Evolutionary conservation across 192 early-diverging fungal species (phyloP), one percentile per base, ranked within the genome.

Genomic region (Lunasporangiospora selenospora): DNA sequence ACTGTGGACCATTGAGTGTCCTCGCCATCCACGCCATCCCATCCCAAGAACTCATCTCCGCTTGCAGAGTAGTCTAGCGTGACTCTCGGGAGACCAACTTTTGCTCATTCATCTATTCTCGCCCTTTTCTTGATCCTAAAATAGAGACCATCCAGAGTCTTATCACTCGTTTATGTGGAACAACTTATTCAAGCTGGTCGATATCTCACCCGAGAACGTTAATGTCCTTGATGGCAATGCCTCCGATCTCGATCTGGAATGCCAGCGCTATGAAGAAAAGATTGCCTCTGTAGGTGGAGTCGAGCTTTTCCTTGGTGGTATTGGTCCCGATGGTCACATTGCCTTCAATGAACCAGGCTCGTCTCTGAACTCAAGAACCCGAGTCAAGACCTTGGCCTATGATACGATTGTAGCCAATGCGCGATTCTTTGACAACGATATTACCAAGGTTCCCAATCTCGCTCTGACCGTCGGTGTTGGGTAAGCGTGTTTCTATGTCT

Each of bases 121-220:
- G 26, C 30, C 31, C 26, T 11, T 21, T 30, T 21, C 13, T 62
- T 13, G 13, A 8, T 38, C 4, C n/a, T n/a, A n/a, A n/a, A n/a
- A n/a, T 29, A 85, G 86, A 64, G 87, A 93, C 47, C 93, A 95
- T 66, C 90, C 92, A 13, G 91, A 95, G 79, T 90, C 88, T 49
- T 95, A 95, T 78, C 93, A 92, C 80, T 86, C 90, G 27, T 95
- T 95, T 67, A 95, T 95, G 93, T 95, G 92, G 92, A 88, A 88
- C 67, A 85, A 93, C 58, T 79, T 95, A 32, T 93, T 95, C 84
- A 90, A 92, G 80, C 90, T 92, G 67, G 85, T 95, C 51, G 88
- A 95, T 56, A 93, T 93, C 59, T 69, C 79, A 33, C 85, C 89
- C 19, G 81, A 91, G 75, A 92, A 93, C 76, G 93, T 92, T 37